Percentiles rank a stretch among this genome's conserved stretches.
Conservation (phyloP, 2,329 filamentous ascomycete species). For the Calycina herbarum region DNA sequence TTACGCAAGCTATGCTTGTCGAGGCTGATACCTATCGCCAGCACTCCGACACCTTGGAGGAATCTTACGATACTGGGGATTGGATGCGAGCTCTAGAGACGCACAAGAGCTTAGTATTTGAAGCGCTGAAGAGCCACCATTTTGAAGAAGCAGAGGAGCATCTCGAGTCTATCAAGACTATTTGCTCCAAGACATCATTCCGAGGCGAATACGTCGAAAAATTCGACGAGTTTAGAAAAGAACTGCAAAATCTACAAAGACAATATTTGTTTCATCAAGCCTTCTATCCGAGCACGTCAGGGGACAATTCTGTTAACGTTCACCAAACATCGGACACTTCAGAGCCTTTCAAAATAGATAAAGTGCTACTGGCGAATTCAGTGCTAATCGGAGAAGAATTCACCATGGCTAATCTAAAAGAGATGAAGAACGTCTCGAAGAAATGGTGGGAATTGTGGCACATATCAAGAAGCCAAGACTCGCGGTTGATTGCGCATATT, state of each 20-base stretch:
- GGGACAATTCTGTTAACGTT: not conserved
- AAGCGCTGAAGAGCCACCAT: not conserved
- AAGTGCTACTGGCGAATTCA: not conserved
- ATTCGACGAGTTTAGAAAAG: not conserved
- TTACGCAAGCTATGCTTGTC: not conserved
- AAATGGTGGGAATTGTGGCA: constrained; percentile 1
- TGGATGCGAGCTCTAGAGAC: not conserved
- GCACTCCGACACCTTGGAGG: not conserved
- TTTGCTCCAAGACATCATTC: not conserved
- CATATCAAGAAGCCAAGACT: not conserved
- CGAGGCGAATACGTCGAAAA: not conserved
- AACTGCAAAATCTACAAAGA: not conserved
- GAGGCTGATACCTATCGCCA: not conserved
- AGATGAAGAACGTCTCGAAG: not conserved
- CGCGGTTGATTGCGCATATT: not conserved
- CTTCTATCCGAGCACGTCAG: not conserved
- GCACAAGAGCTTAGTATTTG: not conserved
- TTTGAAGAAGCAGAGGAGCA: not conserved
- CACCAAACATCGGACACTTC: not conserved
- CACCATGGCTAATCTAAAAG: not conserved
- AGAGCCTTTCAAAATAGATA: not conserved
- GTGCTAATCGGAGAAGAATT: not conserved
- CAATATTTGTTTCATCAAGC: not conserved
- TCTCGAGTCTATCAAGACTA: not conserved
- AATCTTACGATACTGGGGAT: not conserved